Conservation (phyloP, 345 rosid genomes). For the Corchorus olitorius region DNA sequence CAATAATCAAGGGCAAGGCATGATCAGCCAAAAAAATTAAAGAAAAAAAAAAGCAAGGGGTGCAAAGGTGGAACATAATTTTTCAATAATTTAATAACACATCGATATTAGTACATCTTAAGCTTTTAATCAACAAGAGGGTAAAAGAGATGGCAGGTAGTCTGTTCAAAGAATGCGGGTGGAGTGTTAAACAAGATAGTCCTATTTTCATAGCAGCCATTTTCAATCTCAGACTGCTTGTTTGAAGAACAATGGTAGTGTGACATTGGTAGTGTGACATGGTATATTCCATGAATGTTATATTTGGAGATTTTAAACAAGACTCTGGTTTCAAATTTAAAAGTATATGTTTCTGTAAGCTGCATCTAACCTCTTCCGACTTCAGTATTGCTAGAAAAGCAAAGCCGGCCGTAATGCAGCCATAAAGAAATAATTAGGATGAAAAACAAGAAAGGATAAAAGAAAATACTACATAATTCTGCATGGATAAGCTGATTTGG, state of each 20-base stretch:
- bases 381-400: background rate
- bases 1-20: background rate
- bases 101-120: background rate
- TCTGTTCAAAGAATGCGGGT: background rate
- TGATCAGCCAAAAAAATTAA: no score
- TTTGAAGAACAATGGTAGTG: background rate
- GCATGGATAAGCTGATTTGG: constrained; percentile 4
- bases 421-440: background rate
- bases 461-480: constrained; percentile 1
- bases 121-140: background rate
- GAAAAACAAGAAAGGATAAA: background rate
- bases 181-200: background rate
- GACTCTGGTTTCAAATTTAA: background rate
- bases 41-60: background rate
- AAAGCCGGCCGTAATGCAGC: background rate
- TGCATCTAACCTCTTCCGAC: background rate
- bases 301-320: background rate
- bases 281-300: constrained; percentile 6
- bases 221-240: background rate
- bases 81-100: background rate
- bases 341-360: background rate
- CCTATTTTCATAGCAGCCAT: background rate
- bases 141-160: background rate
- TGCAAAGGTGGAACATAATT: constrained; percentile 7
- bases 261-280: background rate